phyloP scores from a whole-genome alignment of 768 basidiomycete species.

The Pulveroboletus ravenelii region DNA sequence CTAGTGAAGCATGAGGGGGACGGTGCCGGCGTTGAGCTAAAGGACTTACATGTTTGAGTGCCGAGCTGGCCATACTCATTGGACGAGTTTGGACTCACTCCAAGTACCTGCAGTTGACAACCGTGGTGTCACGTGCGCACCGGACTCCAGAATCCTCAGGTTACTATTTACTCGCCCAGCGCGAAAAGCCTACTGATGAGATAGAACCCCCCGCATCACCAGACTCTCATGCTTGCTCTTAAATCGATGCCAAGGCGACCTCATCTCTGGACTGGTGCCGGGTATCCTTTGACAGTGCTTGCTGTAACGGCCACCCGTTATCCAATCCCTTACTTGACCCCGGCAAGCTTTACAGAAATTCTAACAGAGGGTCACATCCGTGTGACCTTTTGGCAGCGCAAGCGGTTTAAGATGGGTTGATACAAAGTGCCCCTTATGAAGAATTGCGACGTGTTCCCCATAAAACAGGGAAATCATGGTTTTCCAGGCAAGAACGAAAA shows the following conservation, averaged over 20 bases:
- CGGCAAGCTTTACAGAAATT: not conserved
- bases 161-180: no score
- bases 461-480: not conserved
- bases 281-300: no score
- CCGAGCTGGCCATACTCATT: slow-evolving; percentile 40
- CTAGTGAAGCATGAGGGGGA: slow-evolving; percentile 32
- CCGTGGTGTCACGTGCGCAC: slow-evolving; percentile 13
- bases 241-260: no score
- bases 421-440: slow-evolving; percentile 8
- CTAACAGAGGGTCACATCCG: not conserved
- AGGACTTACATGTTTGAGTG: slow-evolving; percentile 39
- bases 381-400: not conserved
- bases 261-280: no score
- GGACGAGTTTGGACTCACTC: not conserved
- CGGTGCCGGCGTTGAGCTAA: not conserved
- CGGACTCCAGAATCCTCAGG: not conserved
- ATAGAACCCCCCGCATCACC: no score
- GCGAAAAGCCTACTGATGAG: no score
- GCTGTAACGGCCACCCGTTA: no score
- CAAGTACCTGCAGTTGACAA: not conserved
- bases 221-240: no score
- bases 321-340: not conserved
- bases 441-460: not conserved
- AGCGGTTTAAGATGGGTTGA: slow-evolving; percentile 9
- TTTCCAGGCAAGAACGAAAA: slow-evolving; percentile 1